phyloP scores from a whole-genome alignment of 768 basidiomycete genomes.

The Amylocystis lapponica region DNA sequence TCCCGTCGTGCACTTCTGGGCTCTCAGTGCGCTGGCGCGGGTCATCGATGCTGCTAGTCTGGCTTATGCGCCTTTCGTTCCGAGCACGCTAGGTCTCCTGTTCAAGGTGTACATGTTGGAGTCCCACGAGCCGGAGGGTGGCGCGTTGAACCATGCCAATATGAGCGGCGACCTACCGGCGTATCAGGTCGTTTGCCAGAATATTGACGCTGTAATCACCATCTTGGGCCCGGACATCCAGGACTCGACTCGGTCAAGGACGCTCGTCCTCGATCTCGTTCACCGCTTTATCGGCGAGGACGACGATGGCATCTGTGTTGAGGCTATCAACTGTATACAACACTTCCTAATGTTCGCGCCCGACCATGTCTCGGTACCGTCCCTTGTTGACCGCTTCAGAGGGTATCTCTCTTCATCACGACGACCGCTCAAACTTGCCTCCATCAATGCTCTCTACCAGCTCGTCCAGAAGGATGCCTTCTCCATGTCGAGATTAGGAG shows the following conservation, averaged over 20 bases:
- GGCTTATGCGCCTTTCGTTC: conserved; percentile 84
- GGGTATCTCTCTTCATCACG: conserved; percentile 74
- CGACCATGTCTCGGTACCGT: conserved; percentile 74
- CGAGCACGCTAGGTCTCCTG: conserved; percentile 84
- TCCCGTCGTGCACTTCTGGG: conserved; percentile 93
- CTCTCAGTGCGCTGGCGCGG: conserved; percentile 74
- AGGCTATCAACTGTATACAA: conserved; percentile 94
- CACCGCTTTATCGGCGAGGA: conserved; percentile 80
- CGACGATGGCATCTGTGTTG: conserved; percentile 84
- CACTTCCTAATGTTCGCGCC: conserved; percentile 97
- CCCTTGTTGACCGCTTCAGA: conserved; percentile 73
- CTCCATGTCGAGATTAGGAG: conserved; percentile 87
- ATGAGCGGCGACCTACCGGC: conserved; percentile 86
- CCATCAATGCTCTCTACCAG: conserved; percentile 94
- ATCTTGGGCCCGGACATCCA: conserved; percentile 94
- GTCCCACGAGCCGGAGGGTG: conserved; percentile 91
- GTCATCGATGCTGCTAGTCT: conserved; percentile 92
- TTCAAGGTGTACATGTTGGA: conserved; percentile 87
- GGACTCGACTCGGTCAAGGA: conserved; percentile 76
- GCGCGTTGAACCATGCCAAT: conserved; percentile 75
- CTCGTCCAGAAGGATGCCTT: conserved; percentile 94
- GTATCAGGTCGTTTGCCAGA: conserved; percentile 86
- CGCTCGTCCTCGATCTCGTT: conserved; percentile 78
- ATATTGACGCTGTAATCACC: conserved; percentile 89
- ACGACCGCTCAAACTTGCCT: conserved; percentile 84